A percentile compares a stretch with the other conserved stretches of the same genome.
These are phyloP conservation scores for Boletellus deceptivus DNA, from an alignment of 1,284 basidiomycete genomes.

Conservation along the genomic window DNA sequence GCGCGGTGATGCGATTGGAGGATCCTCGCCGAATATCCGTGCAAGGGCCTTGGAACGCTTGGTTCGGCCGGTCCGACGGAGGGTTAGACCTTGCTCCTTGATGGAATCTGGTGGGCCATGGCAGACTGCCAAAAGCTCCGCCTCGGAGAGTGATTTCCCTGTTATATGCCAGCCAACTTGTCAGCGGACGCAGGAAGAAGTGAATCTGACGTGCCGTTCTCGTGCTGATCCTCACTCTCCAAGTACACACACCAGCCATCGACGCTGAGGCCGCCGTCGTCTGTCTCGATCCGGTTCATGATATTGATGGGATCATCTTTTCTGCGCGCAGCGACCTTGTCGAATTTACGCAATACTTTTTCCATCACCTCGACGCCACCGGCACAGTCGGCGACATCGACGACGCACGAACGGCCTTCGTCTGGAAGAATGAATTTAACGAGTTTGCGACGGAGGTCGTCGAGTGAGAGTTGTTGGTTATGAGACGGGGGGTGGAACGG, in stretches of 20 bases:
- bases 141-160: constrained; percentile 79
- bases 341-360: constrained; percentile 84
- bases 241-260: constrained; percentile 88
- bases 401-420: constrained; percentile 69
- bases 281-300: constrained; percentile 51
- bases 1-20: constrained; percentile 29
- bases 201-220: constrained; percentile 44
- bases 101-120: constrained; percentile 79
- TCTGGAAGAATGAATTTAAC: constrained; percentile 87
- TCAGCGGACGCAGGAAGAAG: background rate
- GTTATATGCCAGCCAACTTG: constrained; percentile 2
- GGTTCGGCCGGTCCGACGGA: constrained; percentile 53
- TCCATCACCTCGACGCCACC: constrained; percentile 84
- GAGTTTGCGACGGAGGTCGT: constrained; percentile 76
- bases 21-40: constrained; percentile 59
- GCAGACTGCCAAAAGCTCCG: constrained; percentile 83
- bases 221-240: constrained; percentile 58
- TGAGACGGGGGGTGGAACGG: constrained; percentile 52
- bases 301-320: constrained; percentile 45
- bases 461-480: constrained; percentile 54
- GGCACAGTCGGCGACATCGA: constrained; percentile 77
- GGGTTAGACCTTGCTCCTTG: constrained; percentile 79
- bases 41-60: constrained; percentile 47
- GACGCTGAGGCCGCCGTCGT: constrained; percentile 68
- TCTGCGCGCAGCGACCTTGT: constrained; percentile 57